Base-by-base conservation (phyloP, 768 basidiomycete genomes). In the Rhodotorula toruloides region DNA sequence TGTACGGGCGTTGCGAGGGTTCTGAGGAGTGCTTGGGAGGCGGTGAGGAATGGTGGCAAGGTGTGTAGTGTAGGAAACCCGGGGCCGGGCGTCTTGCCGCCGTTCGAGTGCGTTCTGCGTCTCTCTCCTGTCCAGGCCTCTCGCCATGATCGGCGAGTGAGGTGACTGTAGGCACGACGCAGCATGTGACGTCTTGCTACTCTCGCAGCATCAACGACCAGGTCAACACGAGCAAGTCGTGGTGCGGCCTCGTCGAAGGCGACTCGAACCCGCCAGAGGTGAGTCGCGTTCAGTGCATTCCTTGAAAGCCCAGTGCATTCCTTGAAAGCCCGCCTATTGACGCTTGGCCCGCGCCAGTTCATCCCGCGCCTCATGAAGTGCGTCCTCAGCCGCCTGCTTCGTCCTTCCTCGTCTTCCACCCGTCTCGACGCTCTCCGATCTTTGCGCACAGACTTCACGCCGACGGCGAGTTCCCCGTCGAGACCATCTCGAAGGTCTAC, bases 381-480 rank as follows among this genome's bases (percentile, higher is more conserved):
- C 65, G 72, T 74, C 22, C 68, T 67, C 2, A 55, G 62, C 46
- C 61, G 73, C 10, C 70, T 71, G 11, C 48, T 56, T 58, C 58
- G 6, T n/a, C 10, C 22, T n/a, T 6, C 29, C 36, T 36, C 11
- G 21, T 8, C 37, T 36, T 22, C 21, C 6, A 39, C 39, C 36
- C 0, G 11, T 7, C n/a, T n/a, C 37, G 44, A 47, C 46, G 17
- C 16, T 4, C 32, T 27, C 19, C 22, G 7, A n/a, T n/a, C n/a
- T n/a, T 1, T 1, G 19, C n/a, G 9, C 22, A 2, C 27, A 61
- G 63, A 19, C 44, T 75, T 29, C 68, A 72, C 62, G 47, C 69
- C 27, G 43, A 72, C 22, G 76, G 76, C 19, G 61, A 70, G 47
- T 76, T 76, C 71, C 76, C 76, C 1, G 47, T 76, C 58, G 71